Conservation (phyloP, 2,329 filamentous ascomycete genomes). For the Dryadomyces sulphureus region DNA sequence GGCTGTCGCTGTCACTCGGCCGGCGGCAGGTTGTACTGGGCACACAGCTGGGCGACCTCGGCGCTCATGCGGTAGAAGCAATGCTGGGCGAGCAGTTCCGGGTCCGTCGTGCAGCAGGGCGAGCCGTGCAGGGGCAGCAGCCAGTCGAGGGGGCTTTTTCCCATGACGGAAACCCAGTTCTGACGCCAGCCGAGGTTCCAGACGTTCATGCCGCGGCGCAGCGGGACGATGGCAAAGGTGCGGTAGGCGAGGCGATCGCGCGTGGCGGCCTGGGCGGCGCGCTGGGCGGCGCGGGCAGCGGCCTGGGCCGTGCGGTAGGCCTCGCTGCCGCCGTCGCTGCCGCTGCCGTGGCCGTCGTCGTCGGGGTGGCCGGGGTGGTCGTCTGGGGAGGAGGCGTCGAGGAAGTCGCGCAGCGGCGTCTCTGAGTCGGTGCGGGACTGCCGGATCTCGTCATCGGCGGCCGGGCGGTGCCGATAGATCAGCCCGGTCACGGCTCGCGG, state of each 20-base stretch:
- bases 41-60: conserved; percentile 40
- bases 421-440: background rate
- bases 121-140: conserved; percentile 60
- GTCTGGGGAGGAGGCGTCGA: background rate
- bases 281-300: no score
- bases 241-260: conserved; percentile 37
- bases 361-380: background rate
- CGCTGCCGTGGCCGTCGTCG: background rate
- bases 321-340: conserved; percentile 5
- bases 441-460: no score
- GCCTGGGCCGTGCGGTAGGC: no score
- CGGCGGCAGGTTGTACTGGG: conserved; percentile 21
- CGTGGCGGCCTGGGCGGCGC: conserved; percentile 9
- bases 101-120: conserved; percentile 56
- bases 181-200: conserved; percentile 59
- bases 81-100: conserved; percentile 24
- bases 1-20: no score
- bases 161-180: conserved; percentile 75
- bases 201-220: conserved; percentile 62
- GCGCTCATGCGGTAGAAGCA: conserved; percentile 57
- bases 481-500: background rate
- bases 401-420: background rate
- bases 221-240: conserved; percentile 67
- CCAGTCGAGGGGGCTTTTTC: conserved; percentile 58
- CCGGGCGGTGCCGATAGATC: conserved; percentile 1